Base-by-base conservation (phyloP, 441 rosid species). In the Pelargonium myrrhifolium region DNA sequence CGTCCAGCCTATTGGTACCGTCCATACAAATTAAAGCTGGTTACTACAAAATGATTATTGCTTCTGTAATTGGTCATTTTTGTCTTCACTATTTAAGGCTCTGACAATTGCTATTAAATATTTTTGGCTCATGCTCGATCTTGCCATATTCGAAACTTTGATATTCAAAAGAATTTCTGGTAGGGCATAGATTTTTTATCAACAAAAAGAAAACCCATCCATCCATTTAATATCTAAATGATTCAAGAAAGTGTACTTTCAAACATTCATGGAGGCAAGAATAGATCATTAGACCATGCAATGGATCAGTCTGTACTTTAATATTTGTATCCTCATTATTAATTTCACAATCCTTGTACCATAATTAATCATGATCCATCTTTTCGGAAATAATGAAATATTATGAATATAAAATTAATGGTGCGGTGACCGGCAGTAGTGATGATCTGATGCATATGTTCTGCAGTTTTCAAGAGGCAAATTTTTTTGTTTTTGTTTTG, bases 41-140 rank as follows among this genome's bases (percentile, higher is more conserved):
- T 5, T 2, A 49, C 56, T 35, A 49, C 56, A 49, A 49, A 49
- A 49, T 49, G 20, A 49, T 49, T 49, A 49, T 49, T 49, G 56
- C 20, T 49, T n/a, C 18, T 14, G 56, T n/a, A 2, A 49, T 49
- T 49, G 56, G 56, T 20, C 56, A 15, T 49, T 49, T n/a, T 49
- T 49, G 55, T 49, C 56, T n/a, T 2, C n/a, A 20, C n/a, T 49
- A 49, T 49, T 49, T 14, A 49, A 49, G 56, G 56, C 18, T 49
- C 20, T 49, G 56, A 49, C 56, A n/a, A 49, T 17, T 45, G 51
- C 15, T n/a, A 49, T 49, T 15, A 49, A 49, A 14, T 14, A n/a
- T 20, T 14, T 49, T 49, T 49, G 56, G 56, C 56, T 49, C 56
- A 49, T 49, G 51, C n/a, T n/a, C n/a, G n/a, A n/a, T 45, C 51